A percentile compares a stretch with the other conserved stretches of the same genome.
Evolutionary conservation across 768 basidiomycete species (phyloP).

Genomic region (Asterophora lycoperdoides): DNA sequence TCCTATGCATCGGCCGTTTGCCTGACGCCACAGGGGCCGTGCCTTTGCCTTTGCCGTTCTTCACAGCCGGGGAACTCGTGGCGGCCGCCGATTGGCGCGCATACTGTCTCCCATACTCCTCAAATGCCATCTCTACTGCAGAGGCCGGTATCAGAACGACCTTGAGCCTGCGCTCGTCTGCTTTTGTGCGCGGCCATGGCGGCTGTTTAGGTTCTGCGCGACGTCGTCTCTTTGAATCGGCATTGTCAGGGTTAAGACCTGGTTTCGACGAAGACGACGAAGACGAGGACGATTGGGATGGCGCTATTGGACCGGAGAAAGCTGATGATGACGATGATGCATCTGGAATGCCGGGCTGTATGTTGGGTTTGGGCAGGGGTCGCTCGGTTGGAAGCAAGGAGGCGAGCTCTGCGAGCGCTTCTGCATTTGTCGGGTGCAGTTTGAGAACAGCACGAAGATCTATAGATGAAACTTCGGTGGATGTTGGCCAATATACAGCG

Average conservation of each 20-base stretch:
- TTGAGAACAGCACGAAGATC: conserved; percentile 59
- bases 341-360: background rate
- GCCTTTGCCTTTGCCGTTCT: conserved; percentile 16
- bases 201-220: conserved; percentile 42
- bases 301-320: conserved; percentile 23
- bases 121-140: conserved; percentile 22
- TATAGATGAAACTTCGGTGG: conserved; percentile 18
- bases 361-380: conserved; percentile 4
- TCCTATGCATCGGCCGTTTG: conserved; percentile 24
- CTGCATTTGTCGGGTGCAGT: conserved; percentile 59
- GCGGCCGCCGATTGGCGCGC: background rate
- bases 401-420: conserved; percentile 55
- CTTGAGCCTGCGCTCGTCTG: conserved; percentile 53
- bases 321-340: conserved; percentile 7
- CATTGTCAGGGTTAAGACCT: conserved; percentile 17
- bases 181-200: conserved; percentile 48
- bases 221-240: conserved; percentile 12
- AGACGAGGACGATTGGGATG: conserved; percentile 17
- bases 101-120: conserved; percentile 12
- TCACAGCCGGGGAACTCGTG: background rate
- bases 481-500: background rate
- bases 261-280: conserved; percentile 22
- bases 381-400: conserved; percentile 30
- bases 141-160: conserved; percentile 44
- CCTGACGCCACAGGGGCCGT: conserved; percentile 12